Conservation (phyloP, 768 basidiomycete genomes). For the Pholiota molesta region DNA sequence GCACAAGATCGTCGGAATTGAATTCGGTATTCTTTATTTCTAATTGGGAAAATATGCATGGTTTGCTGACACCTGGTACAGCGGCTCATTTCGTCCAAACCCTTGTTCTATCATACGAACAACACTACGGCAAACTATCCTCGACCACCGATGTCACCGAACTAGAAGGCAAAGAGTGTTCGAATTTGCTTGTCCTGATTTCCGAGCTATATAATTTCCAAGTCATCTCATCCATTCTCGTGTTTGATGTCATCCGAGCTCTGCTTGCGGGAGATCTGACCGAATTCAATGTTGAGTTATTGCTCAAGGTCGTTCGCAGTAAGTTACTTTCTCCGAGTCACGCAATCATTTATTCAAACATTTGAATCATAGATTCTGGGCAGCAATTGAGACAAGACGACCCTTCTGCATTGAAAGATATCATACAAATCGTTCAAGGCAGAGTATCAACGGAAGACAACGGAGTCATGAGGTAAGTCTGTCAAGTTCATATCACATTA, state of each 20-base stretch:
- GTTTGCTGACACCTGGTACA: slow-evolving; percentile 27
- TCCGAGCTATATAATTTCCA: slow-evolving; percentile 97
- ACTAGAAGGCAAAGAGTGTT: slow-evolving; percentile 78
- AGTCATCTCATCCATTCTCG: slow-evolving; percentile 84
- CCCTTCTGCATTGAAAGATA: slow-evolving; percentile 89
- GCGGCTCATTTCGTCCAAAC: slow-evolving; percentile 85
- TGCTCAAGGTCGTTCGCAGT: slow-evolving; percentile 88
- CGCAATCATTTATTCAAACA: slow-evolving; percentile 3
- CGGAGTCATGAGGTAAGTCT: slow-evolving; percentile 56
- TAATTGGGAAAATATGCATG: neutral
- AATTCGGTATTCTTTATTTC: slow-evolving; percentile 68
- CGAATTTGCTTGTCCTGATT: slow-evolving; percentile 84
- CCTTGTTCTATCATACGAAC: slow-evolving; percentile 68
- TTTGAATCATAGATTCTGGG: slow-evolving; percentile 72
- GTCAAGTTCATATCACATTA: neutral
- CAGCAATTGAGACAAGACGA: slow-evolving; percentile 91
- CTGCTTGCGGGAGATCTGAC: slow-evolving; percentile 66
- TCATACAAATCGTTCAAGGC: slow-evolving; percentile 78
- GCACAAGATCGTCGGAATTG: slow-evolving; percentile 80
- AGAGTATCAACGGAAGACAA: slow-evolving; percentile 60
- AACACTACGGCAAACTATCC: slow-evolving; percentile 38
- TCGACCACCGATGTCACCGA: slow-evolving; percentile 24
- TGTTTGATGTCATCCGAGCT: slow-evolving; percentile 87
- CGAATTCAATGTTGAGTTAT: slow-evolving; percentile 83
- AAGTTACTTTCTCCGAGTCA: slow-evolving; percentile 25